Evolutionary conservation across 2,329 filamentous ascomycete species (phyloP).

Genomic region (Penicillium sp.): DNA sequence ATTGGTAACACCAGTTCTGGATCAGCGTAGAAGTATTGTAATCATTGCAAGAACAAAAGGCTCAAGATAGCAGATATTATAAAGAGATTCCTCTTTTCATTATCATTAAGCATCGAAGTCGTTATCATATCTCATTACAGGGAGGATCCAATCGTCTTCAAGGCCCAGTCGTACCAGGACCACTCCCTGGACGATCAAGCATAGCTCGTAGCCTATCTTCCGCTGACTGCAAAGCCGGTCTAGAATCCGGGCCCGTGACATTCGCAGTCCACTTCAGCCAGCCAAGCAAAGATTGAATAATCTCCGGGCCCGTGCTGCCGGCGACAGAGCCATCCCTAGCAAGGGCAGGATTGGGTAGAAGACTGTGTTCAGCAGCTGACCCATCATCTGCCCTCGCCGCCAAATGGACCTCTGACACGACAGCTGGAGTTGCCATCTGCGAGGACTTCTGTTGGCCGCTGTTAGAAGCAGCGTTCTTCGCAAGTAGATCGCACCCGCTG

Average conservation of each 20-base stretch:
- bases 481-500: conserved; percentile 33
- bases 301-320: conserved; percentile 20
- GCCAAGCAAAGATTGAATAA: conserved; percentile 36
- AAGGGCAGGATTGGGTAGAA: background rate
- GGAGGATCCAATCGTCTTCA: background rate
- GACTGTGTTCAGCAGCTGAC: background rate
- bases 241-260: conserved; percentile 16
- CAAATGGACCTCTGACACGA: conserved; percentile 42
- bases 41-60: background rate
- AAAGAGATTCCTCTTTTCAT: background rate
- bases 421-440: conserved; percentile 36
- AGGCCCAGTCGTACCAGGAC: background rate
- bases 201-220: conserved; percentile 39
- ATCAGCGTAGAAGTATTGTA: background rate
- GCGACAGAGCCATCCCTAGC: background rate
- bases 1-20: background rate
- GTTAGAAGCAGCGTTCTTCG: conserved; percentile 11
- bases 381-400: conserved; percentile 35
- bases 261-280: conserved; percentile 35
- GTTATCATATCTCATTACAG: conserved; percentile 11
- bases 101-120: conserved; percentile 7
- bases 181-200: conserved; percentile 26
- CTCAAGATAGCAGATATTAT: background rate
- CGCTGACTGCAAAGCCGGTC: conserved; percentile 32
- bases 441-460: conserved; percentile 14